Evolutionary conservation across 179 eudicot species (phyloP), one percentile per base, ranked within the genome.

Genomic region (Gypsophila paniculata): DNA sequence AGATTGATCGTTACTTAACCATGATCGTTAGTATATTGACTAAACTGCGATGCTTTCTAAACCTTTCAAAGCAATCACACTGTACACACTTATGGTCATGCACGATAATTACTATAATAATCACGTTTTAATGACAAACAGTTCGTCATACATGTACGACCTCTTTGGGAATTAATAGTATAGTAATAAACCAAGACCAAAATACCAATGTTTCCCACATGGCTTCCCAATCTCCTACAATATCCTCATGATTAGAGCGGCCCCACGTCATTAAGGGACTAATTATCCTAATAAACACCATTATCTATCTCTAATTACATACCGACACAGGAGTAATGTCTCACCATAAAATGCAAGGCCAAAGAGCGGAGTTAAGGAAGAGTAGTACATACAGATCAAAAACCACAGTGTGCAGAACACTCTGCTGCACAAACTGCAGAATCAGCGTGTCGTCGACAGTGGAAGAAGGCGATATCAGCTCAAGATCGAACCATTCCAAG

Each of bases 361-460:
- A 76, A 38, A 68, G 49, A 17, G 32, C 63, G 57, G 39, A 58
- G 36, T 18, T 22, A n/a, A 77, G 26, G 22, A 69, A n/a, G 12
- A 58, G 25, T 13, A 65, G 22, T 15, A 60, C 46, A 42, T 9
- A 12, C 55, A 77, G 2, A 63, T 52, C 29, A 19, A 75, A 68
- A 54, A 55, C 42, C 49, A 81, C 60, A 74, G 80, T 82, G 65
- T 84, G 86, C 82, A 76, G 74, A 29, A 75, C 87, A 23, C 85
- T 90, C 72, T 88, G 91, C 63, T 82, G 91, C 68, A 75, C 60
- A 58, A 64, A 68, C 65, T 86, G 90, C 52, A 84, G 90, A 78
- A 77, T 77, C 5, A 85, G 88, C 44, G 81, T 85, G 11, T 86
- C 90, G 18, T 77, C 83, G 34, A 76, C 86, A 25, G 75, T 78